phyloP scores from a whole-genome alignment of 2,329 filamentous ascomycete genomes.

The Pseudogymnoascus sp. region DNA sequence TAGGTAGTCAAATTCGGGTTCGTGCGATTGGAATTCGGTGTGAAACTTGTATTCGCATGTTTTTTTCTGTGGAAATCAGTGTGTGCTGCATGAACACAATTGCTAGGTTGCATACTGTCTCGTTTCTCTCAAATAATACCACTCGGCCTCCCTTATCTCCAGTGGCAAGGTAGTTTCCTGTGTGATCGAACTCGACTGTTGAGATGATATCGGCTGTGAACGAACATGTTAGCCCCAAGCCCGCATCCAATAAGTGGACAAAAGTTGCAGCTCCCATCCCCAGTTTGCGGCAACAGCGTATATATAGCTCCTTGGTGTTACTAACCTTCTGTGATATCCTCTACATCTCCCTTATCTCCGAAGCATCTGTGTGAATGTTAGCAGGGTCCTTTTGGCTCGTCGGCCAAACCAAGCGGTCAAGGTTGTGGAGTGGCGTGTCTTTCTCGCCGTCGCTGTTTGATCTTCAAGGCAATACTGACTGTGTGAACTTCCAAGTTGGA shows the following conservation, averaged over 20 bases:
- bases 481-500: constrained; percentile 99
- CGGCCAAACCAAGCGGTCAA: constrained; percentile 5
- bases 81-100: neutral
- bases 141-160: constrained; percentile 83
- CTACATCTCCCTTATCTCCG: constrained; percentile 98
- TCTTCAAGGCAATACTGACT: constrained; percentile 41
- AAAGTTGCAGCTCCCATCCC: neutral
- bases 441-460: neutral
- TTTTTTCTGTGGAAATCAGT: constrained; percentile 67
- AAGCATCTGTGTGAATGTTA: constrained; percentile 67
- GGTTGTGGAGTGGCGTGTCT: neutral
- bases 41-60: constrained; percentile 99
- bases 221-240: constrained; percentile 19
- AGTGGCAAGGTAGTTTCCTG: constrained; percentile 83
- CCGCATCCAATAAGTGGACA: constrained; percentile 20
- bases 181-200: constrained; percentile 85
- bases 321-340: constrained; percentile 46
- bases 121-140: constrained; percentile 85
- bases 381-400: constrained; percentile 11
- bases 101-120: constrained; percentile 59
- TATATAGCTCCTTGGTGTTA: constrained; percentile 8
- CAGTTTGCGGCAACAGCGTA: neutral
- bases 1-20: constrained; percentile 98
- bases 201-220: constrained; percentile 80
- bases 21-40: constrained; percentile 98